Base-by-base conservation (phyloP, 108 stramenopile genomes). In the Fragilariopsis cylindrus region DNA sequence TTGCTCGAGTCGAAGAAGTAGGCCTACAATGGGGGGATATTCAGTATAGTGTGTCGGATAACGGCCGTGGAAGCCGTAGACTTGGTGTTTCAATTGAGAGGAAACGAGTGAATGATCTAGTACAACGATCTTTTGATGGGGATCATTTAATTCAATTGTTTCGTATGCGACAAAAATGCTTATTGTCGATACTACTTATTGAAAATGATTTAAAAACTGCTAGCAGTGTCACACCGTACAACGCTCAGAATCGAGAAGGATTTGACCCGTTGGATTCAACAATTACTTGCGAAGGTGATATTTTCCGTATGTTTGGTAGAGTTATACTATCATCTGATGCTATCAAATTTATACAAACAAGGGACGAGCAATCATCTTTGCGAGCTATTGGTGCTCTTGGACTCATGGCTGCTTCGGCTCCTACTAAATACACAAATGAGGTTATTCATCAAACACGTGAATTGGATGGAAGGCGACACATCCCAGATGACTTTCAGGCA, bases 81-180 rank as follows among this genome's bases (percentile, higher is more conserved):
- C 65, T 81, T 8, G 53, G 40, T 53, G 67, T 81, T 21, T 40
- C 48, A 4, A 48, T 81, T 3, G 81, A 81, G 65, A 47, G 81
- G 30, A 81, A 81, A 53, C 69, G 65, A 44, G 54, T 77, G 16
- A 55, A 47, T n/a, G 81, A 81, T 52, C 46, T 81, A n/a, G 76
- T 81, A 4, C 81, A 81, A 48, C 64, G 81, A 57, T 71, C 69
- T 8, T 12, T 48, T 3, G 15, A 21, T 12, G 71, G 76, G 4
- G 81, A 81, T 57, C 81, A 81, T 48, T 76, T 70, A 63, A 55
- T 42, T 15, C 81, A 81, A 54, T 62, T 81, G 42, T 30, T 16
- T 16, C 42, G 66, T 2, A 81, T 81, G 75, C 21, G 57, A 58
- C 71, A 81, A 19, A 48, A 48, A 48, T 77, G 44, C 50, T 21